These are phyloP conservation scores for Skeletonema marinoi DNA, from an alignment of 108 stramenopile genomes.

Conservation along the genomic window DNA sequence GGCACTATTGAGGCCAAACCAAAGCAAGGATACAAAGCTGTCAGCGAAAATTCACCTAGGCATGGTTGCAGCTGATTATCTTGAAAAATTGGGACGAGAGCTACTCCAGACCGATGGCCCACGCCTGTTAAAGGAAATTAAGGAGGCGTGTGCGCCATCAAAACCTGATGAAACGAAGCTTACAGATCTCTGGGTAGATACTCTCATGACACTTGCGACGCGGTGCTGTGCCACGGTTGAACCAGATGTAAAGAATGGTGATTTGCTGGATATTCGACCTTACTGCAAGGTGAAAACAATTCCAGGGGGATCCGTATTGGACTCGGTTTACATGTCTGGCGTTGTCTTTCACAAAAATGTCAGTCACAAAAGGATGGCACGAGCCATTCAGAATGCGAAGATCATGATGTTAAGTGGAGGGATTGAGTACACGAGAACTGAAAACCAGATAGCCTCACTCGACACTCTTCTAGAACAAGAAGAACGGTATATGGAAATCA, in stretches of 20 bases:
- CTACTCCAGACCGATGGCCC: constrained; percentile 76
- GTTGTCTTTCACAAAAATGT: constrained; percentile 92
- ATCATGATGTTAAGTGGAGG: constrained; percentile 93
- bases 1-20: constrained; percentile 18
- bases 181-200: constrained; percentile 65
- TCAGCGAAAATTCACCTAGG: constrained; percentile 57
- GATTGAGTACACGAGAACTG: constrained; percentile 92
- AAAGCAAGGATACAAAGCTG: constrained; percentile 37
- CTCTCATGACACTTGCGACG: constrained; percentile 78
- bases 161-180: constrained; percentile 28
- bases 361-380: constrained; percentile 86
- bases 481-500: constrained; percentile 92
- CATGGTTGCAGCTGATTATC: constrained; percentile 61
- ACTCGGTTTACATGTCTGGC: constrained; percentile 90
- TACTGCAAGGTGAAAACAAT: constrained; percentile 81
- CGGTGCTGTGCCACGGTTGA: constrained; percentile 86
- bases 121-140: constrained; percentile 57
- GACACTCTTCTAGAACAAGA: constrained; percentile 94
- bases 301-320: constrained; percentile 77
- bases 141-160: constrained; percentile 20
- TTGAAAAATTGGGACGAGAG: constrained; percentile 70
- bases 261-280: constrained; percentile 68
- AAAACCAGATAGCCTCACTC: constrained; percentile 83
- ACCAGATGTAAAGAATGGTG: constrained; percentile 89
- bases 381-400: constrained; percentile 75